phyloP scores from a whole-genome alignment of 306 rosid species.

The Styphnolobium japonicum region DNA sequence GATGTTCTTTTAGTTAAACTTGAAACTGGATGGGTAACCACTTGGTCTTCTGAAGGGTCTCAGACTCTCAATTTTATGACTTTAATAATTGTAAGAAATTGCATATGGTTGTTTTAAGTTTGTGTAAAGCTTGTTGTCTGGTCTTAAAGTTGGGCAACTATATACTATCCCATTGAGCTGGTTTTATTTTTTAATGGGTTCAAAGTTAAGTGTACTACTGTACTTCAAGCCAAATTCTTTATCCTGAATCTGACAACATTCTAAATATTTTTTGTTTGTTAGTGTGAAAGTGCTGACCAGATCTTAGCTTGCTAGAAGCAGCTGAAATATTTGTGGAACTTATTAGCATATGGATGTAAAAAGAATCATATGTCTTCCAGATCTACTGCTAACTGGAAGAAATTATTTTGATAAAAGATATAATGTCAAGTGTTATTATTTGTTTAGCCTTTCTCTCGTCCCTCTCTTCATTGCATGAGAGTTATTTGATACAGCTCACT shows the following conservation, averaged over 20 bases:
- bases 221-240: background rate
- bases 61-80: background rate
- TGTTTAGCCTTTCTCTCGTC: background rate
- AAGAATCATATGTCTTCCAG: background rate
- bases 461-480: background rate
- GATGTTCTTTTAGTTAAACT: background rate
- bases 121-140: background rate
- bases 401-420: background rate
- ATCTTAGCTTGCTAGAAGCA: conserved; percentile 3
- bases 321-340: background rate
- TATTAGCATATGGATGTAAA: background rate
- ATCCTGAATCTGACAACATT: background rate
- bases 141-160: background rate
- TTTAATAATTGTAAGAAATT: background rate
- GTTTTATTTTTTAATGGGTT: background rate
- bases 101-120: background rate
- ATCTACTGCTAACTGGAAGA: background rate
- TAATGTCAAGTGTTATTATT: background rate
- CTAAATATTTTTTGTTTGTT: background rate
- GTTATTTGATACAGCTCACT: conserved; percentile 16
- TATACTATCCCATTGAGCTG: background rate
- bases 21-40: background rate
- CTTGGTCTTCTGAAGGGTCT: background rate
- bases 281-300: background rate
- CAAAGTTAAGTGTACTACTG: background rate